phyloP scores from a whole-genome alignment of 2,329 filamentous ascomycete genomes.

The Aureobasidium musti region DNA sequence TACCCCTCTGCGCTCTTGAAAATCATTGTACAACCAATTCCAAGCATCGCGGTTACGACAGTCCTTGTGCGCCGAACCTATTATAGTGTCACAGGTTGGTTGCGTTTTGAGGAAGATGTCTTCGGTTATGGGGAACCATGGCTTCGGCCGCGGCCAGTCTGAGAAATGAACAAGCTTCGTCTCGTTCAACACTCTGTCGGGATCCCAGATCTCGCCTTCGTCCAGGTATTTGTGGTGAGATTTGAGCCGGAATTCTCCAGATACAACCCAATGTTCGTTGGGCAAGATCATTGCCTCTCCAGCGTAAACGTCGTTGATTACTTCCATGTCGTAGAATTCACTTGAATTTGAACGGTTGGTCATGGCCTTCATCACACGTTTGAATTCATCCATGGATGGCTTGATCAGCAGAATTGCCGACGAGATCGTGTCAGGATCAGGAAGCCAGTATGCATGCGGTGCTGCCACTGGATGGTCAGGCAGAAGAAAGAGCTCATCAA shows the following conservation, averaged over 20 bases:
- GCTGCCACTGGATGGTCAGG: slow-evolving; percentile 63
- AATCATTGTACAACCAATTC: slow-evolving; percentile 39
- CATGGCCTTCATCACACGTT: slow-evolving; percentile 41
- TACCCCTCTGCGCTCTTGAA: slow-evolving; percentile 32
- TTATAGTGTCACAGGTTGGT: slow-evolving; percentile 42
- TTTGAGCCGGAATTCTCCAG: slow-evolving; percentile 61
- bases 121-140: slow-evolving; percentile 54
- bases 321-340: slow-evolving; percentile 65
- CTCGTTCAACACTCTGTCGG: slow-evolving; percentile 57
- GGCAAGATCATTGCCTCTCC: slow-evolving; percentile 63
- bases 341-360: slow-evolving; percentile 23
- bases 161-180: slow-evolving; percentile 70
- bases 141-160: slow-evolving; percentile 70
- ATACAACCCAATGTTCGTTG: slow-evolving; percentile 64
- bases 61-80: slow-evolving; percentile 31
- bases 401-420: slow-evolving; percentile 62
- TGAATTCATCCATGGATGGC: slow-evolving; percentile 58
- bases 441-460: slow-evolving; percentile 69
- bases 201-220: slow-evolving; percentile 55
- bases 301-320: slow-evolving; percentile 64
- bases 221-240: slow-evolving; percentile 58
- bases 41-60: slow-evolving; percentile 36
- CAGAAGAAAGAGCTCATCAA: slow-evolving; percentile 71
- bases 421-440: slow-evolving; percentile 44
- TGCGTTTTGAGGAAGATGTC: slow-evolving; percentile 44